Conservation (phyloP, 305 asterid genomes). For the Vinca major region DNA sequence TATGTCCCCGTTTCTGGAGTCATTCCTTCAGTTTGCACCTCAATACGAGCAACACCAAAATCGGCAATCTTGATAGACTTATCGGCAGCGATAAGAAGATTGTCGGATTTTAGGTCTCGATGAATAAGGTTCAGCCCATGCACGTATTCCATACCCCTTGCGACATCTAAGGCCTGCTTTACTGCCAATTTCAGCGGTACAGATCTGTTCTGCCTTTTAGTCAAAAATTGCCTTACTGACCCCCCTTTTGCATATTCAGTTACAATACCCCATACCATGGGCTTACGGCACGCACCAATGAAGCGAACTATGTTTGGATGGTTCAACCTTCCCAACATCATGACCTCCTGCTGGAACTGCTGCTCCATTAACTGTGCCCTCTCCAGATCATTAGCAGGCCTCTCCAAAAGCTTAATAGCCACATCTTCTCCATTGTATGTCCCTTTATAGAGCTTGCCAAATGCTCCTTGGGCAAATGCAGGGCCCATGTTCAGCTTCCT, state of each 20-base stretch:
- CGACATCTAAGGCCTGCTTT: constrained; percentile 97
- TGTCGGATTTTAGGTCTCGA: constrained; percentile 87
- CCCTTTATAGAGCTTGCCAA: constrained; percentile 89
- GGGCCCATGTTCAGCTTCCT: constrained; percentile 93
- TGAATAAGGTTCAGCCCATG: constrained; percentile 84
- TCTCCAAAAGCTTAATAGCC: constrained; percentile 92
- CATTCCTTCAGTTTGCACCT: constrained; percentile 98
- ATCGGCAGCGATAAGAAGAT: constrained; percentile 85
- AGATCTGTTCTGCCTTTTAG: constrained; percentile 71
- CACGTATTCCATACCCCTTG: constrained; percentile 94
- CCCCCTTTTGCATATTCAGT: constrained; percentile 99
- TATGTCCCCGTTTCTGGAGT: constrained; percentile 98
- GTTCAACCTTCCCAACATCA: constrained; percentile 82
- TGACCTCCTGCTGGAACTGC: constrained; percentile 94
- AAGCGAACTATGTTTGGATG: constrained; percentile 95
- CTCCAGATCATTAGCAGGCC: constrained; percentile 75
- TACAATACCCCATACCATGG: constrained; percentile 97
- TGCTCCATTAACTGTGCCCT: constrained; percentile 88
- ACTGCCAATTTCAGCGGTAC: constrained; percentile 91
- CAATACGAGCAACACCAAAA: constrained; percentile 97
- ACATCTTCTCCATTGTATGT: constrained; percentile 87
- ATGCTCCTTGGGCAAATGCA: constrained; percentile 97
- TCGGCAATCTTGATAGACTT: constrained; percentile 93
- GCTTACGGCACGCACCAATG: constrained; percentile 91
- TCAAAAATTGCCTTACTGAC: constrained; percentile 85